Conservation (phyloP, 768 basidiomycete species). For the Mycena belliarum region DNA sequence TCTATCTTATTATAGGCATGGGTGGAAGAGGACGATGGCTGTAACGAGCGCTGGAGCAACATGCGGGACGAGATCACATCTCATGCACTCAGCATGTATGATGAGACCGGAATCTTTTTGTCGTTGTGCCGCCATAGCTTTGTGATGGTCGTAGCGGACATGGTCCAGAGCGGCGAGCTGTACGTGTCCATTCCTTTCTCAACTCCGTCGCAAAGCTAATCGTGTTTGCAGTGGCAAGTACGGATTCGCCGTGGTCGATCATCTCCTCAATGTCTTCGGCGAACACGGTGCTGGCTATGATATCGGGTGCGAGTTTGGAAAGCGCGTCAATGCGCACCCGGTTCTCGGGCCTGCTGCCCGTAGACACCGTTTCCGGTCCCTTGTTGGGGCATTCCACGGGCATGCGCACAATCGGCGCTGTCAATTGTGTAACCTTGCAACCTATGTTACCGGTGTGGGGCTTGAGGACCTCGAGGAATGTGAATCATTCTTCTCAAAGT, state of each 20-base stretch:
- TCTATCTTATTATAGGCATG: too few species aligned
- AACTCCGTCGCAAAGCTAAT: not conserved
- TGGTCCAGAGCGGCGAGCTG: too few species aligned
- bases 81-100: slow-evolving; percentile 37
- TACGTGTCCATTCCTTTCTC: slow-evolving; percentile 20
- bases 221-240: slow-evolving; percentile 13
- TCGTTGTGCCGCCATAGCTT: slow-evolving; percentile 36
- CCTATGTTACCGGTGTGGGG: slow-evolving; percentile 10
- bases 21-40: slow-evolving; percentile 34
- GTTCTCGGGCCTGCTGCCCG: slow-evolving; percentile 2
- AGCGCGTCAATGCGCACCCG: not conserved
- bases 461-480: slow-evolving; percentile 17
- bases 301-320: slow-evolving; percentile 17
- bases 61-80: slow-evolving; percentile 25
- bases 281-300: slow-evolving; percentile 14
- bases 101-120: slow-evolving; percentile 40
- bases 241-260: slow-evolving; percentile 3
- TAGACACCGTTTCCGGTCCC: not conserved
- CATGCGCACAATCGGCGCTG: slow-evolving; percentile 11
- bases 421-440: slow-evolving; percentile 8
- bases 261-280: slow-evolving; percentile 1
- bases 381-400: too few species aligned
- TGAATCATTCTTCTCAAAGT: slow-evolving; percentile 16
- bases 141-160: slow-evolving; percentile 29
- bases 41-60: slow-evolving; percentile 10